Evolutionary conservation across 2,329 filamentous ascomycete genomes (phyloP).

Genomic region (Aspergillus niger): DNA sequence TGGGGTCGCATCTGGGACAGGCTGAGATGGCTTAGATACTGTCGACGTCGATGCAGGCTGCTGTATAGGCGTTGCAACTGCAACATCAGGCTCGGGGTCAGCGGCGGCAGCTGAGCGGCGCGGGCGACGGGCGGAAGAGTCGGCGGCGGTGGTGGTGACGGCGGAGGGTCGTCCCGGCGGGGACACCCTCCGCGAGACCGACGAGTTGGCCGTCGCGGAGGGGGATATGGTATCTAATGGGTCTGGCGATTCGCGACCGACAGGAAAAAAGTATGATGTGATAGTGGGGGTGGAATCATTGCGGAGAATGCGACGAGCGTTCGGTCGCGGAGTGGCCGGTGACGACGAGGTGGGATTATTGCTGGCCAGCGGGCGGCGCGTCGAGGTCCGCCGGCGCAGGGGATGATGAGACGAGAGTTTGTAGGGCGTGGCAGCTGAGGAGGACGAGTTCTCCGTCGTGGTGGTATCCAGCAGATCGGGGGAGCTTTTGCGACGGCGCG

Average conservation of each 20-base stretch:
- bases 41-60: not conserved
- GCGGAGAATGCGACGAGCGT: constrained; percentile 20
- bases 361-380: constrained; percentile 9
- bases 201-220: constrained; percentile 12
- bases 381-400: constrained; percentile 5
- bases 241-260: constrained; percentile 31
- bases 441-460: constrained; percentile 13
- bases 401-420: constrained; percentile 5
- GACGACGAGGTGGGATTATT: not conserved
- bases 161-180: constrained; percentile 14
- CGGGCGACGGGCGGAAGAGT: constrained; percentile 18
- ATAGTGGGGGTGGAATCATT: constrained; percentile 18
- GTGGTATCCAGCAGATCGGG: constrained; percentile 37
- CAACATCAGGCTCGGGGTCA: not conserved
- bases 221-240: constrained; percentile 29
- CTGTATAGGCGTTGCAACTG: not conserved
- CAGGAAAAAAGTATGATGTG: constrained; percentile 24
- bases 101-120: constrained; percentile 5
- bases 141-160: not conserved
- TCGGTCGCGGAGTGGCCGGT: constrained; percentile 1
- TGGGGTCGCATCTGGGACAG: not conserved
- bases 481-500: constrained; percentile 34
- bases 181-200: constrained; percentile 6
- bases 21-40: not conserved
- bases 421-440: constrained; percentile 18